These are phyloP conservation scores for Penicillium sp. DNA, from an alignment of 2,329 filamentous ascomycete genomes.

Conservation along the genomic window DNA sequence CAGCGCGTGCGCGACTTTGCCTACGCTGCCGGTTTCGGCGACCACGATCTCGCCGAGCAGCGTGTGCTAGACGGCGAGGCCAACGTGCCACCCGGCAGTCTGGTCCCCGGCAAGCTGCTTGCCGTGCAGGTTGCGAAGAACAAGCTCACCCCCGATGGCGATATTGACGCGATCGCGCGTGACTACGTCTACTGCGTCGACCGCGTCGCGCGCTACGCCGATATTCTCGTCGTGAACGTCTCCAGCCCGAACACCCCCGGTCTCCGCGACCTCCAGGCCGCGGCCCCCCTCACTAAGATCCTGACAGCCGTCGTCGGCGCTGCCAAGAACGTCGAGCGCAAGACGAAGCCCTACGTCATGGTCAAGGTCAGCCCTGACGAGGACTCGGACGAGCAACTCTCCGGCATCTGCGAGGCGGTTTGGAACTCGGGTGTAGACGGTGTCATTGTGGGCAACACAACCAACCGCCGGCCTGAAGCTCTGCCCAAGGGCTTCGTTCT, in stretches of 20 bases:
- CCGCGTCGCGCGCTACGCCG: conserved; percentile 81
- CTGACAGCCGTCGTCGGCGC: conserved; percentile 81
- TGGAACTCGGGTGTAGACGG: conserved; percentile 86
- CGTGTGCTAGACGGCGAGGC: conserved; percentile 77
- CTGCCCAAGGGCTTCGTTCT: conserved; percentile 69
- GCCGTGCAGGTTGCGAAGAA: conserved; percentile 97
- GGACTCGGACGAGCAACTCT: conserved; percentile 79
- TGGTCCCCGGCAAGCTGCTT: conserved; percentile 74
- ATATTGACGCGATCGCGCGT: conserved; percentile 77
- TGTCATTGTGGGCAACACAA: conserved; percentile 96
- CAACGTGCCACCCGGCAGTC: conserved; percentile 77
- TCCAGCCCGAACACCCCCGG: conserved; percentile 96
- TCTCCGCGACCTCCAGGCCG: conserved; percentile 81
- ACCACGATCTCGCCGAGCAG: conserved; percentile 65
- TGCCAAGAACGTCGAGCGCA: conserved; percentile 69
- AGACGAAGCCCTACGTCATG: conserved; percentile 80
- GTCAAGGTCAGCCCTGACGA: conserved; percentile 98
- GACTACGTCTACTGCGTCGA: conserved; percentile 90
- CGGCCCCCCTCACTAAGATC: conserved; percentile 79
- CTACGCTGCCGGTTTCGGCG: conserved; percentile 67
- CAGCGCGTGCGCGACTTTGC: conserved; percentile 79
- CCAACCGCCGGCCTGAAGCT: conserved; percentile 75
- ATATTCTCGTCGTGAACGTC: conserved; percentile 97
- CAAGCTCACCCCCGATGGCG: conserved; percentile 82
- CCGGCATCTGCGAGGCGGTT: conserved; percentile 85